These are phyloP conservation scores for Eudorina sp. DNA, from an alignment of 139 green algal species.

Conservation along the genomic window DNA sequence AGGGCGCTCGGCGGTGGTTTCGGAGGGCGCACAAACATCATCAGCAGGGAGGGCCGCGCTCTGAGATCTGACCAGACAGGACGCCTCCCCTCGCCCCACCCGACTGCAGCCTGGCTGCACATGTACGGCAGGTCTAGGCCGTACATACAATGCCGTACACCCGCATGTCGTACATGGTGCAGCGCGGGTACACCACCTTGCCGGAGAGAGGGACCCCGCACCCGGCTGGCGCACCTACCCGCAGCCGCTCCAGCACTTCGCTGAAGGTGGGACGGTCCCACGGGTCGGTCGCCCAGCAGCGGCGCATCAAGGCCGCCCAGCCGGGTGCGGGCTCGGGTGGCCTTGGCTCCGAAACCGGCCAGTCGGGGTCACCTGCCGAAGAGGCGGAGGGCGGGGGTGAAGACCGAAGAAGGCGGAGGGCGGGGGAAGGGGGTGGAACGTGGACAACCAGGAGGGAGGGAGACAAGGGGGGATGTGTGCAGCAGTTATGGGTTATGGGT, in stretches of 20 bases:
- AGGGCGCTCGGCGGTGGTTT: too few relatives aligned
- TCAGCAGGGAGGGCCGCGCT: too few relatives aligned
- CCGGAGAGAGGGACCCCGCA: background rate
- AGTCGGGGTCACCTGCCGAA: conserved; percentile 36
- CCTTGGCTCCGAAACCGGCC: background rate
- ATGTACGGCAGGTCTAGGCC: background rate
- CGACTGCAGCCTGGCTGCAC: background rate
- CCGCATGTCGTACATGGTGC: background rate
- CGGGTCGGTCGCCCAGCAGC: conserved; percentile 73
- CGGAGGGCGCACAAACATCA: too few relatives aligned
- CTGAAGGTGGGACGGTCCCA: conserved; percentile 61
- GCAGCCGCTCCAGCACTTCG: conserved; percentile 41
- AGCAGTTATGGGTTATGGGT: background rate
- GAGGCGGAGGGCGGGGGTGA: background rate
- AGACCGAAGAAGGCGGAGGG: too few relatives aligned
- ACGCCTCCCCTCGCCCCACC: too few relatives aligned
- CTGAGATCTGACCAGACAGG: too few relatives aligned
- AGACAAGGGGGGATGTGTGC: too few relatives aligned
- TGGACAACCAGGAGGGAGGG: too few relatives aligned
- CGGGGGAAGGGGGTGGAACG: too few relatives aligned
- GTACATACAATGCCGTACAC: background rate
- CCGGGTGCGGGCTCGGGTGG: background rate
- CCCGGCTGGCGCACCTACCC: background rate
- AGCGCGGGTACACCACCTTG: too few relatives aligned
- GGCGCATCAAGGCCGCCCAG: conserved; percentile 67